A percentile compares a stretch with the other conserved stretches of the same genome.
phyloP scores from a whole-genome alignment of 768 basidiomycete species.

The Suillus subalutaceus region DNA sequence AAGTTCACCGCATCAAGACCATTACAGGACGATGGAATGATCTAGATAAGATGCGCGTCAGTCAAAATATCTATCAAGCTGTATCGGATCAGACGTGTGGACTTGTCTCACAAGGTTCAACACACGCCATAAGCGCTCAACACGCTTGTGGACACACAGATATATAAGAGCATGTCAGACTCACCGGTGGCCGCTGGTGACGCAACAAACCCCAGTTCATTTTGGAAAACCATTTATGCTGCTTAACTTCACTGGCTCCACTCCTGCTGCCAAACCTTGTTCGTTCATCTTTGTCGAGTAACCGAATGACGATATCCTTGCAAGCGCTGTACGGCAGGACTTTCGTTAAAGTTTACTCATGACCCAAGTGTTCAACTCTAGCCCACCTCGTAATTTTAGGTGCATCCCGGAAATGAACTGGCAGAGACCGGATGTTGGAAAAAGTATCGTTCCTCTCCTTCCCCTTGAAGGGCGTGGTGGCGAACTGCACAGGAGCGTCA shows the following conservation, averaged over 20 bases:
- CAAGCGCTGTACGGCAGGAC: constrained; percentile 57
- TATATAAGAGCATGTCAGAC: constrained; percentile 29
- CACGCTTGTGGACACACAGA: background rate
- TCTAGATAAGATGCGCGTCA: constrained; percentile 52
- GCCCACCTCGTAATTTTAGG: constrained; percentile 78
- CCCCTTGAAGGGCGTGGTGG: constrained; percentile 99
- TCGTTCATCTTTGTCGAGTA: constrained; percentile 91
- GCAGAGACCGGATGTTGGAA: constrained; percentile 87
- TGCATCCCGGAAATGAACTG: constrained; percentile 84
- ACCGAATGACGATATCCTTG: constrained; percentile 84
- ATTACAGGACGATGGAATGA: constrained; percentile 73
- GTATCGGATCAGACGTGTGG: constrained; percentile 21
- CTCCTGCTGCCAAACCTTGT: constrained; percentile 87
- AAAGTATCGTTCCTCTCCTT: constrained; percentile 94
- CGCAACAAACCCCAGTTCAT: constrained; percentile 97
- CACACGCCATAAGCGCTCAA: constrained; percentile 6
- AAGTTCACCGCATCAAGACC: constrained; percentile 88
- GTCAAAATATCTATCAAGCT: constrained; percentile 3
- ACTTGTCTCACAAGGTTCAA: constrained; percentile 7
- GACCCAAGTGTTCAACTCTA: background rate
- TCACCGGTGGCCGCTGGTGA: constrained; percentile 89
- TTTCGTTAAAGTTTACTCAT: constrained; percentile 17
- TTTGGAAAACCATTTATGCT: constrained; percentile 97
- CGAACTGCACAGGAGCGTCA: constrained; percentile 69
- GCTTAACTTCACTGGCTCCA: constrained; percentile 98